Evolutionary conservation across 2,329 filamentous ascomycete genomes (phyloP), one percentile per base, ranked within the genome.

Genomic region (Neofusicoccum cordaticola): DNA sequence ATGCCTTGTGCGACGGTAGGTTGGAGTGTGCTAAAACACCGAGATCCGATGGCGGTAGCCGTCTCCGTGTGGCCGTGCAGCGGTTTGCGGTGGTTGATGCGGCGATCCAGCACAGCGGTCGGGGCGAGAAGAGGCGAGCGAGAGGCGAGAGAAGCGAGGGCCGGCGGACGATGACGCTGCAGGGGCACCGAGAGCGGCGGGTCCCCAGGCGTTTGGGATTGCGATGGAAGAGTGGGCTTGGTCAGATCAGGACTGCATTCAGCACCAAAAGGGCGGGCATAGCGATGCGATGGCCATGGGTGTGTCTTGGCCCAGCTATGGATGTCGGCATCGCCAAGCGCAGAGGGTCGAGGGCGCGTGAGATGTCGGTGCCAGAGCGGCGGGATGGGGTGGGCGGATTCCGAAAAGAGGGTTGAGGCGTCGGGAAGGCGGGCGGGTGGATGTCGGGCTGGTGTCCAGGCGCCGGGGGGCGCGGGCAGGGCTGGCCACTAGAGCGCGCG

Each of bases 391-490:
- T 19, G 53, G 53, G 27, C 39, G 17, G 52, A 44, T 17, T 17
- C 39, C 53, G 53, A 19, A 58, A 58, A 58, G 53, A 58, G 53
- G 53, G 53, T 58, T 58, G 53, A 58, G 53, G 53, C 53, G 53
- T 58, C 53, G 53, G 53, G 53, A 58, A 17, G 53, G 53, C 53
- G 35, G 35, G 27, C 53, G 53, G 53, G 53, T 58, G 53, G 53
- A 58, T 19, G 41, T 58, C 53, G 53, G 53, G n/a, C 35, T 15
- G 15, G 53, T 41, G 9, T 9, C n/a, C 51, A 53, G 50, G 35
- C 13, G 50, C 34, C 50, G 34, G 50, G 50, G 31, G 13, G 13
- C 4, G 48, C 50, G 37, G 41, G 39, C 53, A 58, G 39, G 53
- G 53, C 53, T 58, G 53, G 53, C 53, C 53, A 58, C 53, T 58